Percentiles rank a stretch among this genome's conserved stretches.
These are phyloP conservation scores for Hypoxylon sp. DNA, from an alignment of 2,329 filamentous ascomycete species.

Conservation along the genomic window DNA sequence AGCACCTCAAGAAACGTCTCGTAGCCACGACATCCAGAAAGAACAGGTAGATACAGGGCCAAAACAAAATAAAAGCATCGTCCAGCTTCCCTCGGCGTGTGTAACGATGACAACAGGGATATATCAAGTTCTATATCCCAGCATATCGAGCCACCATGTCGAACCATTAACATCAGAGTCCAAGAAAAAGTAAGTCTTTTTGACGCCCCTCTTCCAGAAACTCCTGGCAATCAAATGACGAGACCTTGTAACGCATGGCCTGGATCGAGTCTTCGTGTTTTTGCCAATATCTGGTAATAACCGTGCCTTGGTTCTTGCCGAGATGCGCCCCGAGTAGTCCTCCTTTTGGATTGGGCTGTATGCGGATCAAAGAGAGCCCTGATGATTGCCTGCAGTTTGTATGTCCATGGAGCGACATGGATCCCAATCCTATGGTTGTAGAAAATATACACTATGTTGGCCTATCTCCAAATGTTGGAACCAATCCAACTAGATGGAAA, in stretches of 20 bases:
- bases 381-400: slow-evolving; percentile 57
- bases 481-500: background rate
- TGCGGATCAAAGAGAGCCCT: slow-evolving; percentile 75
- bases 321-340: slow-evolving; percentile 58
- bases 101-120: background rate
- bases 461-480: background rate
- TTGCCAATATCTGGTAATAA: slow-evolving; percentile 55
- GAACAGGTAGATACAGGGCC: slow-evolving; percentile 66
- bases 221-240: slow-evolving; percentile 63
- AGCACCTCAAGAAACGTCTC: slow-evolving; percentile 93
- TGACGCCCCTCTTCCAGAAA: background rate
- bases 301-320: slow-evolving; percentile 54
- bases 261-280: slow-evolving; percentile 46
- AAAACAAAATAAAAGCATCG: slow-evolving; percentile 16
- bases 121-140: background rate
- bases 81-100: slow-evolving; percentile 1
- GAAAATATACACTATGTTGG: background rate
- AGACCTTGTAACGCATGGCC: slow-evolving; percentile 53
- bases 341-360: slow-evolving; percentile 46
- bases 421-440: background rate
- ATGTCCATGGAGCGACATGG: background rate
- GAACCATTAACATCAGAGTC: background rate
- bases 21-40: slow-evolving; percentile 74
- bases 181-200: slow-evolving; percentile 7
- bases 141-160: background rate